Conservation (phyloP, 1,284 basidiomycete species). For the Jaminaea rosea region DNA sequence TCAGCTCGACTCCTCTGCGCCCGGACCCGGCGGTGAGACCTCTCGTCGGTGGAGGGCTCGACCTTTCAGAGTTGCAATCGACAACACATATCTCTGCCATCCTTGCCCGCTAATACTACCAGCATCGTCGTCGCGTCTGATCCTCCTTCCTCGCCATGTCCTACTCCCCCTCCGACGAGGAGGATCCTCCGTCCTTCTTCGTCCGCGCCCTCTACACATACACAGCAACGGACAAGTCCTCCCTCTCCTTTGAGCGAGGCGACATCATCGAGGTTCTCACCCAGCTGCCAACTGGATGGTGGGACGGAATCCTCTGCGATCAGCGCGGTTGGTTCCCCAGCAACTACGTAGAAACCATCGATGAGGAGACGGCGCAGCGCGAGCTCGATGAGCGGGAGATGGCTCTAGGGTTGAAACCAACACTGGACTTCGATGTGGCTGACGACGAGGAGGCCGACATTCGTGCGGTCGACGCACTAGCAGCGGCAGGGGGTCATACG, state of each 20-base stretch:
- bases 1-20: no score
- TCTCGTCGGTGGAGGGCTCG: no score
- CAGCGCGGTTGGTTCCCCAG: constrained; percentile 88
- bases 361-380: constrained; percentile 56
- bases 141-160: no score
- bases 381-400: constrained; percentile 7
- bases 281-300: constrained; percentile 88
- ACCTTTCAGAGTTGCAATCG: no score
- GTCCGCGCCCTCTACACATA: constrained; percentile 91
- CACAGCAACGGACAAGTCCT: constrained; percentile 62
- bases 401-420: constrained; percentile 32
- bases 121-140: no score
- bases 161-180: no score
- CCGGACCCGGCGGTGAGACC: no score
- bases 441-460: background rate
- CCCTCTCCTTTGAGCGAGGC: constrained; percentile 73
- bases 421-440: constrained; percentile 51
- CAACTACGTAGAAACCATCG: constrained; percentile 78
- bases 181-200: constrained; percentile 55
- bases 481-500: constrained; percentile 6
- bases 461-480: background rate
- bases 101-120: no score
- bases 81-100: no score
- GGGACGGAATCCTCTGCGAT: constrained; percentile 79
- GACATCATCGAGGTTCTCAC: constrained; percentile 91